Evolutionary conservation across 2,329 filamentous ascomycete species (phyloP), one percentile per base, ranked within the genome.

Genomic region (Penicillium aurantiogriseum): DNA sequence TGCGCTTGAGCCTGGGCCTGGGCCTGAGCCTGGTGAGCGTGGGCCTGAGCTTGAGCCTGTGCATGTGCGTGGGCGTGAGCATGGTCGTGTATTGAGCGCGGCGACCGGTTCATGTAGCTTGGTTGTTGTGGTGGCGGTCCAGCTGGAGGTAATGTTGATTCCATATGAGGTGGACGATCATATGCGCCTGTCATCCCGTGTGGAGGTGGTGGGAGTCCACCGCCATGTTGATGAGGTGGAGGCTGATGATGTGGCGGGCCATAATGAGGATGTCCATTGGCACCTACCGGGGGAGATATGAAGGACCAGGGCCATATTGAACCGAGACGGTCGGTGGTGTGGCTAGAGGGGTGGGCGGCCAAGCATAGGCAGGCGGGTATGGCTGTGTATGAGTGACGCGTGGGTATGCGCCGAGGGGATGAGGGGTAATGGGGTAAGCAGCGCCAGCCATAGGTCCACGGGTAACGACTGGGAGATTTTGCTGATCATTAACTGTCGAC

Each of bases 401-500:
- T 10, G 81, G 80, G 50, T 83, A 86, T 63, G 80, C 83, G 3
- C 86, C 71, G 67, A 83, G 79, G 48, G 75, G 76, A 58, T 84
- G 79, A 56, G 81, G 79, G 48, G 80, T 74, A 29, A 82, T 77
- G 7, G 81, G 76, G 69, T 84, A 86, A 11, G 74, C 66, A 17
- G 82, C 80, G 10, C 83, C 83, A 33, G 79, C 76, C 83, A 87
- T 86, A 6, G 85, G 91, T 0, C 88, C 85, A 63, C 91, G 85
- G 13, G 91, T 93, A 39, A 95, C 85, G 3, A 90, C 88, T 13
- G 92, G 91, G 15, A 91, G 87, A 57, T 88, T 88, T 71, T 88
- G 88, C 61, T 88, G 83, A 69, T 97, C 93, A 70, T 91, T 91
- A 66, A 97, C 86, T 45, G 91, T 96, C 1, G 93, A 96, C 75